A percentile compares a stretch with the other conserved stretches of the same genome.
These are phyloP conservation scores for Cyberlindnera maritima DNA, from an alignment of 805 yeast species.

Conservation along the genomic window DNA sequence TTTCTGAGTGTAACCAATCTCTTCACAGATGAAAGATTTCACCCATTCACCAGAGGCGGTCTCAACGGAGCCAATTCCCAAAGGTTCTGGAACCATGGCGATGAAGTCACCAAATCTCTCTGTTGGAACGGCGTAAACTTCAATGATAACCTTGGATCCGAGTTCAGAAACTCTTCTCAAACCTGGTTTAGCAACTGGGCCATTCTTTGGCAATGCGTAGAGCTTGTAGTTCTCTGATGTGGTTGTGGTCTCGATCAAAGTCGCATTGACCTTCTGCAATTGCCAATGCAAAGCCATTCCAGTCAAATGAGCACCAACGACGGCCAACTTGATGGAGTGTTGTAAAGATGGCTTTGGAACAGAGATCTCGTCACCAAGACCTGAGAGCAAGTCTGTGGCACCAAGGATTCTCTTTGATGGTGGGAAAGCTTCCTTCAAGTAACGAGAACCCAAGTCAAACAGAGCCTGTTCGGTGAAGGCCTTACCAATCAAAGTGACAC, in stretches of 20 bases:
- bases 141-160: conserved; percentile 69
- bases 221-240: conserved; percentile 72
- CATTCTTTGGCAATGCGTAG: conserved; percentile 78
- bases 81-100: conserved; percentile 87
- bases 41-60: conserved; percentile 78
- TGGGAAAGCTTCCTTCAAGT: conserved; percentile 48
- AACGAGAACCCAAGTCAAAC: conserved; percentile 75
- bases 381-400: conserved; percentile 33
- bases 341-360: conserved; percentile 40
- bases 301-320: conserved; percentile 91
- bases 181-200: conserved; percentile 90
- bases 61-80: conserved; percentile 93
- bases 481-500: conserved; percentile 79
- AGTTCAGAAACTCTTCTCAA: conserved; percentile 51
- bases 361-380: conserved; percentile 43
- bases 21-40: conserved; percentile 94
- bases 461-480: conserved; percentile 89
- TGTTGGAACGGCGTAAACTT: conserved; percentile 78
- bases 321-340: conserved; percentile 58
- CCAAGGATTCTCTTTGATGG: conserved; percentile 57
- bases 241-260: conserved; percentile 58
- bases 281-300: conserved; percentile 96
- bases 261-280: conserved; percentile 77
- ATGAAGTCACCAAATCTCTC: conserved; percentile 82
- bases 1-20: conserved; percentile 67